Evolutionary conservation across 805 yeast genomes (phyloP), one percentile per base, ranked within the genome.

Genomic region (Saccharomycopsis microspora): DNA sequence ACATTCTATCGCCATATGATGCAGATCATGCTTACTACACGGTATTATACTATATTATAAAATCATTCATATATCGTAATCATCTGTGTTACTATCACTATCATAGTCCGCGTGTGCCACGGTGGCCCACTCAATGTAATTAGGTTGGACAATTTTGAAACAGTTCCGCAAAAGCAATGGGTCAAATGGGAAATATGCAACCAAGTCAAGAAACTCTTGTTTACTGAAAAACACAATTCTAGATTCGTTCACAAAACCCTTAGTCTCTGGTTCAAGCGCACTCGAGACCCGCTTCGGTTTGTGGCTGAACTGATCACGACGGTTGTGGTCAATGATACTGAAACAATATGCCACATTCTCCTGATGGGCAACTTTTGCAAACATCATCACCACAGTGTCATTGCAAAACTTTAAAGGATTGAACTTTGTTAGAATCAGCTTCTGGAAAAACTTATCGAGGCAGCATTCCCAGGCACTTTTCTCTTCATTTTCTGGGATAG

Each of bases 121-220:
- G 39, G 30, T 88, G 36, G 72, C 73, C 97, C 97, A 90, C 57
- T 88, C 93, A 31, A 89, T 78, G 58, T 80, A 84, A 50, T 72
- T 71, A 4, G 65, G 69, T 33, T 71, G 67, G 48, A 93, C 65
- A 34, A 77, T 61, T 38, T 65, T 62, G 56, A 80, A 77, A 43
- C 85, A 75, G 7, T 64, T 64, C 41, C 80, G 82, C 53, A 90
- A 71, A 44, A 84, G 76, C 52, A 93, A 64, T 1, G 98, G 98
- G 67, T 90, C 97, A 61, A 85, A 90, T 8, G 98, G 98, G 64
- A 90, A 90, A 61, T 87, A 90, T n/a, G 93, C 88, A 61, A 89
- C 96, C 45, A 90, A 69, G 58, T 87, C 95, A 55, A 85, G 73
- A 58, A 85, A 87, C 59, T 88, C 96, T 59, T 85, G 89, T 58